These are phyloP conservation scores for Hanseniaspora singularis DNA, from an alignment of 805 yeast genomes.

Conservation along the genomic window DNA sequence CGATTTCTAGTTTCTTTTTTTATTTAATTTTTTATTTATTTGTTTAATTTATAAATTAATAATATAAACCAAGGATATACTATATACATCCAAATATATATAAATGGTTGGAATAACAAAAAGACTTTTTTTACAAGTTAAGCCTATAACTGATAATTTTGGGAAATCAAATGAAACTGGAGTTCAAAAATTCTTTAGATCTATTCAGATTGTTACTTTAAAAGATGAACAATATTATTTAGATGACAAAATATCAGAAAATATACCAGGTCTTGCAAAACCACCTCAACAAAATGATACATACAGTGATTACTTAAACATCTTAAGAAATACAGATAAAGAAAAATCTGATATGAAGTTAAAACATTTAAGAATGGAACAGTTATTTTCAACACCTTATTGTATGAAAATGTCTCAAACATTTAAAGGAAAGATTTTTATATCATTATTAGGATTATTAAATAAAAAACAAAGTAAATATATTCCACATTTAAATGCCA, in stretches of 20 bases:
- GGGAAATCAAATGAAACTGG: constrained; percentile 1
- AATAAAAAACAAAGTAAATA: constrained; percentile 57
- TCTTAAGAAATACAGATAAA: constrained; percentile 38
- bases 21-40: too few relatives aligned
- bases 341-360: constrained; percentile 39
- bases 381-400: constrained; percentile 55
- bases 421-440: constrained; percentile 75
- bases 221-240: constrained; percentile 8
- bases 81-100: too few relatives aligned
- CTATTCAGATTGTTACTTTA: constrained; percentile 6
- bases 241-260: constrained; percentile 2
- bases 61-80: too few relatives aligned
- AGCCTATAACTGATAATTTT: constrained; percentile 6
- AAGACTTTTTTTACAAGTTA: not conserved
- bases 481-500: constrained; percentile 58
- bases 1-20: too few relatives aligned
- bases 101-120: not conserved
- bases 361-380: constrained; percentile 47
- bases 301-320: constrained; percentile 35
- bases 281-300: constrained; percentile 29
- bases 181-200: not conserved
- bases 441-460: constrained; percentile 72
- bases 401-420: constrained; percentile 53
- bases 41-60: too few relatives aligned
- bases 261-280: constrained; percentile 28